Evolutionary conservation across 371 early-diverging fungal species (phyloP), one percentile per base, ranked within the genome.

Genomic region (Rhizopus stolonifer): DNA sequence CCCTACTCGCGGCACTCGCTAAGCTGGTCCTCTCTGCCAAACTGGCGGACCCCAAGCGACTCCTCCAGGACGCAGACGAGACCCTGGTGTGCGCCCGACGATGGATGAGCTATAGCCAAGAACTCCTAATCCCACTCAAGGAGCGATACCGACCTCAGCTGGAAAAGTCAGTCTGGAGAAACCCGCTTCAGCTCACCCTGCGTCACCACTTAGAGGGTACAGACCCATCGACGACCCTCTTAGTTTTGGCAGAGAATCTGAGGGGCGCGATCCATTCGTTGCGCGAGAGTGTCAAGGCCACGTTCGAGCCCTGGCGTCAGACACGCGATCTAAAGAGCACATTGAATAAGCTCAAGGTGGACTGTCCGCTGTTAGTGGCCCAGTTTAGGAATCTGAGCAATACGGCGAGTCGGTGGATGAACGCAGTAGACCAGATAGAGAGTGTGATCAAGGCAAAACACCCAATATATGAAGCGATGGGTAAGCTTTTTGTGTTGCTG

Each of bases 1-100:
- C 83, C 25, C 73, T 96, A n/a, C 80, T 91, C 61, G 85, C 86
- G 11, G 68, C 89, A 0, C 69, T 94, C 9, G 89, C 90, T 26
- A 92, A 91, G 45, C 65, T 95, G 49, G 83, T 91, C 4, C 74
- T 95, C 22, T 82, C 92, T 9, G 84, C 95, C 17, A 91, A 94
- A 53, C 82, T 88, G 8, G 94, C 65, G 1, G 42, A 65, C 6
- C 18, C 31, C 25, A 76, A 69, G 32, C 60, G n/a, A n/a, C n/a
- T 78, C 6, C 63, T 65, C 11, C 23, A 50, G 2, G 72, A 75
- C 52, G 69, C 73, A 0, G 72, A 72, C 19, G 90, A 91, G 29
- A 80, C 93, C 1, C 69, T 93, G 43, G 69, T 84, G 11, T 77
- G 88, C 1, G 87, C 88, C 3, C 83, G 88, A 22, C 80, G 85